A percentile compares a stretch with the other conserved stretches of the same genome.
phyloP scores from a whole-genome alignment of 108 stramenopile species.

The Pseudonitzschia delicatissima region DNA sequence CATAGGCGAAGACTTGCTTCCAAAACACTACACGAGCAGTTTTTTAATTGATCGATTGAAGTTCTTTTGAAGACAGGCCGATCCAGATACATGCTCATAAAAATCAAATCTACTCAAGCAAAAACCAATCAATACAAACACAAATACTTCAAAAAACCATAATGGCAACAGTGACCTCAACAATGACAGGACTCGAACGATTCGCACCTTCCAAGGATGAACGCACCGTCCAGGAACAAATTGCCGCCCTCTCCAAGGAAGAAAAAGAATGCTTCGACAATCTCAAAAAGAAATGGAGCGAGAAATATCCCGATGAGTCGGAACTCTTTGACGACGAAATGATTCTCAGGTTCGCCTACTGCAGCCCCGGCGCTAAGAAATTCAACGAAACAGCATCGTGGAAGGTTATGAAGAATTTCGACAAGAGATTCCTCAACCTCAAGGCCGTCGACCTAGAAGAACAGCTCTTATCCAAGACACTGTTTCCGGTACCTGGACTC shows the following conservation, averaged over 20 bases:
- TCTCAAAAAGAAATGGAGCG: slow-evolving; percentile 29
- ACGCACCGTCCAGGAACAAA: slow-evolving; percentile 36
- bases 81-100: too few relatives aligned
- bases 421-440: neutral
- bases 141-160: too few relatives aligned
- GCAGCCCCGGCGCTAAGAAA: neutral
- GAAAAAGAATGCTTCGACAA: slow-evolving; percentile 33
- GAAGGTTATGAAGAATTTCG: neutral
- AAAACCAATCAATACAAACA: too few relatives aligned
- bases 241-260: slow-evolving; percentile 19
- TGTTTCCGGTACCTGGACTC: slow-evolving; percentile 50
- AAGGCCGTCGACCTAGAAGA: neutral
- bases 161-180: too few relatives aligned
- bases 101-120: too few relatives aligned
- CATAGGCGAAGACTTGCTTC: too few relatives aligned
- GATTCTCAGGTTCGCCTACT: slow-evolving; percentile 41
- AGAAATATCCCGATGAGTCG: slow-evolving; percentile 3
- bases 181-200: slow-evolving; percentile 32
- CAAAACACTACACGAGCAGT: too few relatives aligned
- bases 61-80: too few relatives aligned
- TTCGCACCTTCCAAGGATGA: slow-evolving; percentile 30
- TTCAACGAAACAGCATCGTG: neutral
- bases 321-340: slow-evolving; percentile 32
- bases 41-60: too few relatives aligned
- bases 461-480: slow-evolving; percentile 28